Conservation (phyloP, 768 basidiomycete species). For the Xerocomus brunneocitrinus region DNA sequence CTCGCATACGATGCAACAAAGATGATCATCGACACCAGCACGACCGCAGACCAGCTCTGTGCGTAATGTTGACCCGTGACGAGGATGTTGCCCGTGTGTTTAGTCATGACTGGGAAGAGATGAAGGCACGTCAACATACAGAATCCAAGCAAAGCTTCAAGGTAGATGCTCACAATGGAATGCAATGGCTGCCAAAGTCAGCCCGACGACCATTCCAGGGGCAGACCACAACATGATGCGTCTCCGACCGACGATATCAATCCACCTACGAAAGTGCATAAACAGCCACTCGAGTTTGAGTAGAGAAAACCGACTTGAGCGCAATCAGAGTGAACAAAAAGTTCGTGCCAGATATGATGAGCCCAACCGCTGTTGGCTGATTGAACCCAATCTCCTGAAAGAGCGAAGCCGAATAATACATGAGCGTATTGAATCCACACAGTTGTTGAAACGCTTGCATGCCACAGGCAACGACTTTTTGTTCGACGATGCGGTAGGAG, state of each 20-base stretch:
- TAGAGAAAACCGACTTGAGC: slow-evolving; percentile 41
- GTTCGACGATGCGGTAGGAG: background rate
- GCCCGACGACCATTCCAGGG: slow-evolving; percentile 67
- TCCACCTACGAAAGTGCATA: slow-evolving; percentile 28
- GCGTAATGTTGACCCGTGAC: slow-evolving; percentile 57
- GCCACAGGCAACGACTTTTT: slow-evolving; percentile 66
- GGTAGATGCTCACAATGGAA: slow-evolving; percentile 43
- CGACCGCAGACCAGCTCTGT: slow-evolving; percentile 58
- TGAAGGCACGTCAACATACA: background rate
- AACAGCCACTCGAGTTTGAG: background rate
- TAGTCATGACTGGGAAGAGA: slow-evolving; percentile 47
- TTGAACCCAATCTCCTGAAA: slow-evolving; percentile 80
- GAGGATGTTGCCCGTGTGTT: slow-evolving; percentile 55
- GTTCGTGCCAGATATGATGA: slow-evolving; percentile 75
- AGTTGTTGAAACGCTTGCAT: slow-evolving; percentile 83
- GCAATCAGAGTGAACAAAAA: slow-evolving; percentile 76
- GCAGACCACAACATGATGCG: slow-evolving; percentile 66
- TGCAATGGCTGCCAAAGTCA: slow-evolving; percentile 58
- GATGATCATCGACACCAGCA: slow-evolving; percentile 76
- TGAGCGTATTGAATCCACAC: slow-evolving; percentile 80
- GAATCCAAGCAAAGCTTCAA: background rate
- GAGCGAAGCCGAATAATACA: slow-evolving; percentile 71
- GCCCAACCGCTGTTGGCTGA: slow-evolving; percentile 76
- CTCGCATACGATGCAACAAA: slow-evolving; percentile 82
- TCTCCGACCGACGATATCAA: slow-evolving; percentile 67